Percentiles rank a stretch among this genome's conserved stretches.
Conservation (phyloP, 208 protist species). For the Trypanosoma rangeli region DNA sequence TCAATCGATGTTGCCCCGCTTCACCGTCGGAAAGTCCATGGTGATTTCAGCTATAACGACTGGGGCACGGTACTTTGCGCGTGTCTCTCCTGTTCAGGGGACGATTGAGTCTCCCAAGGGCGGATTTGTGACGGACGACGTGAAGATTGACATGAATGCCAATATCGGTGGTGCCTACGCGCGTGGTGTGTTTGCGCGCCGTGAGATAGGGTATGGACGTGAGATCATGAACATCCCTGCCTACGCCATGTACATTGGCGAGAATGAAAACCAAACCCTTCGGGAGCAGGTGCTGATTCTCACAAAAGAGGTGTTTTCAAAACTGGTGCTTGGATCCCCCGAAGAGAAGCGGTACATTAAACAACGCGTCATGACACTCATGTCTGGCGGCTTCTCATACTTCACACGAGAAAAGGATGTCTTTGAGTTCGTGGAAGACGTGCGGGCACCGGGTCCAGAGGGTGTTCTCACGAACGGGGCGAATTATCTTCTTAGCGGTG, state of each 20-base stretch:
- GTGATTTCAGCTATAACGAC: not conserved
- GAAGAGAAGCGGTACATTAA: conserved; percentile 77
- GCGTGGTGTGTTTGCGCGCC: conserved; percentile 69
- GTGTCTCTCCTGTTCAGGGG: conserved; percentile 70
- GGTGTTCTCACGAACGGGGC: conserved; percentile 63
- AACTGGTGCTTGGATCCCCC: conserved; percentile 52
- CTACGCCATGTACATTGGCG: conserved; percentile 79
- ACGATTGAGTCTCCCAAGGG: conserved; percentile 51
- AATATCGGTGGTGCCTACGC: conserved; percentile 73
- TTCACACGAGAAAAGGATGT: conserved; percentile 87
- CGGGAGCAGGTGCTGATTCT: conserved; percentile 75
- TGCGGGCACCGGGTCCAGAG: conserved; percentile 55
- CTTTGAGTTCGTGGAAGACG: conserved; percentile 81
- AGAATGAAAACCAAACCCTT: conserved; percentile 42
- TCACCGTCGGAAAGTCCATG: not conserved
- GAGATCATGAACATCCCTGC: conserved; percentile 83
- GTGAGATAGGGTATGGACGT: conserved; percentile 77
- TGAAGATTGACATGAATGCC: conserved; percentile 75
- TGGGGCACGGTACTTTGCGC: conserved; percentile 40
- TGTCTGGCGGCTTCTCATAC: conserved; percentile 83
- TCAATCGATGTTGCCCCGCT: not conserved
- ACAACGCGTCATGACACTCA: conserved; percentile 68
- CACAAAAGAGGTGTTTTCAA: conserved; percentile 72
- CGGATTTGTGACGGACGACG: conserved; percentile 77
- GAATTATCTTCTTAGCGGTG: conserved; percentile 65